Percentiles rank a stretch among this genome's conserved stretches.
Conservation (phyloP, 202 grass and related monocot species). For the Zoysia matrella region DNA sequence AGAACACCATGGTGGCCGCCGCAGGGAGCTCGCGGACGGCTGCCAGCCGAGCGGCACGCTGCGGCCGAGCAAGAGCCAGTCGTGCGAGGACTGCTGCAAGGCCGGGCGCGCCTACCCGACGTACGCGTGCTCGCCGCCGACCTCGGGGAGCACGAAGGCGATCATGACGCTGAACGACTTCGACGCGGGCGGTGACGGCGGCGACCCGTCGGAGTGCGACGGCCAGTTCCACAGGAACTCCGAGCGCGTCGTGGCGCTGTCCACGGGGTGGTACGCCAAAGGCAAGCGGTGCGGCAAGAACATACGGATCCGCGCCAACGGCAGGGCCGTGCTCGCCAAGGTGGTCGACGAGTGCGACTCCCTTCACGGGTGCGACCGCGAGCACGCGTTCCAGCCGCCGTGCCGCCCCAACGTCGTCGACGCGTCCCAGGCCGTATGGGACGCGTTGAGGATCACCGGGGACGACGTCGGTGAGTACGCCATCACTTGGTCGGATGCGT, state of each 20-base stretch:
- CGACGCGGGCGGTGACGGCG: slow-evolving; percentile 44
- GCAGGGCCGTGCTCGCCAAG: slow-evolving; percentile 49
- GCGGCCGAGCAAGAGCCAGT: slow-evolving; percentile 15
- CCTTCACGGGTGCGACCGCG: slow-evolving; percentile 42
- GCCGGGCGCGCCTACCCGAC: slow-evolving; percentile 32
- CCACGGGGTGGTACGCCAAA: slow-evolving; percentile 55
- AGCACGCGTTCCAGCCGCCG: slow-evolving; percentile 58
- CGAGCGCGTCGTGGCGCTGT: slow-evolving; percentile 60
- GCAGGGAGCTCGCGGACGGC: not conserved
- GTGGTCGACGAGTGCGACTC: slow-evolving; percentile 73
- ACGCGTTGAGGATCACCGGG: slow-evolving; percentile 42
- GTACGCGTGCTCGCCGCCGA: slow-evolving; percentile 53
- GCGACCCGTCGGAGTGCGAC: slow-evolving; percentile 59
- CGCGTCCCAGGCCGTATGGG: slow-evolving; percentile 56
- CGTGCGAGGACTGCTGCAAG: slow-evolving; percentile 57
- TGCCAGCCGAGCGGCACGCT: slow-evolving; percentile 49
- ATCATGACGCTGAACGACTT: slow-evolving; percentile 63
- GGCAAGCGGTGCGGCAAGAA: slow-evolving; percentile 42
- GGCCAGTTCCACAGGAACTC: slow-evolving; percentile 38
- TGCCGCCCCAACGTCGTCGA: slow-evolving; percentile 58
- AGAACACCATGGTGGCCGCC: not conserved
- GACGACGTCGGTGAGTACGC: slow-evolving; percentile 33
- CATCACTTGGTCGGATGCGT: slow-evolving; percentile 54
- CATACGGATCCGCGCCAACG: slow-evolving; percentile 53
- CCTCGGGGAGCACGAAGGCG: slow-evolving; percentile 17